Conservation (phyloP, 441 rosid genomes). For the Populus trichocarpa region DNA sequence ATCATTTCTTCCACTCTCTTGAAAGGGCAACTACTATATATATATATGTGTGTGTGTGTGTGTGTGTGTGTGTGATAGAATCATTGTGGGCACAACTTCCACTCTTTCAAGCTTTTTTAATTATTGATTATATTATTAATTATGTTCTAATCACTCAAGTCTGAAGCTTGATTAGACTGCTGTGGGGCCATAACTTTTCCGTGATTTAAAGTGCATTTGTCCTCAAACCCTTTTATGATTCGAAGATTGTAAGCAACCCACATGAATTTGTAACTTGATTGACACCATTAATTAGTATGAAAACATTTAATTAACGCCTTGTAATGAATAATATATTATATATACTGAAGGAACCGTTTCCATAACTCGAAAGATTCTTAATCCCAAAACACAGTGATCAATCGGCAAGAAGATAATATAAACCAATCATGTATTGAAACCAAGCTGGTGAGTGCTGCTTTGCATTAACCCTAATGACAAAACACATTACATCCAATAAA, state of each 20-base stretch:
- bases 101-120: neutral
- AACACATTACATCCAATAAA: neutral
- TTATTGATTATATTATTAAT: neutral
- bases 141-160: conserved; percentile 11
- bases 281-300: neutral
- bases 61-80: neutral
- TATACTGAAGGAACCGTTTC: neutral
- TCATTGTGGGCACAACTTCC: conserved; percentile 30
- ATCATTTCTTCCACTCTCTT: conserved; percentile 14
- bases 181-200: conserved; percentile 28
- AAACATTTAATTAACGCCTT: neutral
- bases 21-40: neutral
- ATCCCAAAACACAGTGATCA: conserved; percentile 2
- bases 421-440: neutral
- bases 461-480: neutral
- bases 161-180: conserved; percentile 37
- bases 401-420: conserved; percentile 1
- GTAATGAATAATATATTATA: neutral
- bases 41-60: neutral
- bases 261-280: neutral
- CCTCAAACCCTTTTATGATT: conserved; percentile 10
- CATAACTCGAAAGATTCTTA: conserved; percentile 1
- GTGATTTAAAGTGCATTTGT: conserved; percentile 24
- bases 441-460: neutral
- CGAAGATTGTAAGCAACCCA: neutral